These are phyloP conservation scores for Hevea brasiliensis DNA, from an alignment of 345 rosid species.

Conservation along the genomic window DNA sequence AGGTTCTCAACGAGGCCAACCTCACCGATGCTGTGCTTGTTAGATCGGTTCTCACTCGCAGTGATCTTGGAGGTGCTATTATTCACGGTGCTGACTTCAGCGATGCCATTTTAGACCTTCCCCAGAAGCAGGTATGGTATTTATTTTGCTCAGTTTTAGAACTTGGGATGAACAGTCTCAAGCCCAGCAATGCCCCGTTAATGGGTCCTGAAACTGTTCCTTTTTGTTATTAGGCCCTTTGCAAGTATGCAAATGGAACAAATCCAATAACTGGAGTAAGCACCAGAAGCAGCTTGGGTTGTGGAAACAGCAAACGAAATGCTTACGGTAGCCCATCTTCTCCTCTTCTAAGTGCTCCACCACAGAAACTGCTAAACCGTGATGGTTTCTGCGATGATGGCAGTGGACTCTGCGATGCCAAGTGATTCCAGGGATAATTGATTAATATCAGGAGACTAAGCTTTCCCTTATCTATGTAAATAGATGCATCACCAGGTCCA, in stretches of 20 bases:
- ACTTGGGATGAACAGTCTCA: not conserved
- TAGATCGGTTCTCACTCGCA: conserved; percentile 81
- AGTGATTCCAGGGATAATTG: conserved; percentile 13
- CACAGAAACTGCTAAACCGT: conserved; percentile 73
- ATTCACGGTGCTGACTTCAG: conserved; percentile 97
- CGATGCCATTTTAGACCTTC: conserved; percentile 89
- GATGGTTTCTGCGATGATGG: conserved; percentile 79
- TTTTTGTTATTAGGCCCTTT: conserved; percentile 53
- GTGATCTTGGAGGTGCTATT: conserved; percentile 87
- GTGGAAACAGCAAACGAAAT: conserved; percentile 78
- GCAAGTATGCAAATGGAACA: conserved; percentile 90
- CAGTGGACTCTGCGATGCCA: conserved; percentile 75
- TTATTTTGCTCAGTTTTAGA: not conserved
- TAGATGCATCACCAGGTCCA: not conserved
- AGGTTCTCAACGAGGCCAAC: conserved; percentile 94
- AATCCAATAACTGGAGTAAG: conserved; percentile 79
- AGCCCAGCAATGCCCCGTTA: no score
- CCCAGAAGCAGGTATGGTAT: conserved; percentile 40
- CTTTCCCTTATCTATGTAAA: not conserved
- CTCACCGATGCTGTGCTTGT: conserved; percentile 79
- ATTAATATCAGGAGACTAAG: not conserved
- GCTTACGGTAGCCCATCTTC: conserved; percentile 89
- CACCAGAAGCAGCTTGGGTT: conserved; percentile 82
- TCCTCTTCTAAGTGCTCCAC: conserved; percentile 82
- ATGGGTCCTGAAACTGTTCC: not conserved